Evolutionary conservation across 164 flowering plant species (phyloP), one percentile per base, ranked within the genome.

Genomic region (Amborella trichopoda): DNA sequence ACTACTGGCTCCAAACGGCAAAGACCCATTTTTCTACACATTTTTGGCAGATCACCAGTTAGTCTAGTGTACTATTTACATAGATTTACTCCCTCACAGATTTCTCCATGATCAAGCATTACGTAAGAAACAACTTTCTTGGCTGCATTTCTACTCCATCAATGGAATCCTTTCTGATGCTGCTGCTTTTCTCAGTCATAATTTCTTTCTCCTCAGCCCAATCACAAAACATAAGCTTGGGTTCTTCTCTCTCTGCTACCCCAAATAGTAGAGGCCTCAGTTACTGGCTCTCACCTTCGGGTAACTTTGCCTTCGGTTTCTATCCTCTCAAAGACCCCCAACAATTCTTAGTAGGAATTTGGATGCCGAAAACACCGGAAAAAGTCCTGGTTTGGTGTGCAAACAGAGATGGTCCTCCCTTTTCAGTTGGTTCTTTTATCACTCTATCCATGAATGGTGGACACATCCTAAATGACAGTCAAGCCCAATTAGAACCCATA

Each of bases 241-340:
- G 60, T 23, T 27, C 58, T 10, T 58, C 45, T 44, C 48, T 65
- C 16, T 37, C 65, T 11, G 40, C 65, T 18, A 9, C 6, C 16
- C 4, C n/a, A n/a, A n/a, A n/a, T n/a, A n/a, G n/a, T n/a, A n/a
- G 18, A 0, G 25, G 25, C 19, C 25, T 38, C 39, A 5, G 40
- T 19, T 50, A 47, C 40, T 64, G 73, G 64, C 21, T 10, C 6
- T 69, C 70, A 16, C 53, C 53, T 16, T 69, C 70, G 1, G 65
- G 62, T 17, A 67, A 64, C 1, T 65, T 65, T 24, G 55, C 69
- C 22, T 61, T 68, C 16, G 67, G 72, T 0, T 60, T 68, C 47
- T 58, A 21, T 10, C 54, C 32, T 11, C 41, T 53, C 23, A 42
- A n/a, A n/a, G n/a, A n/a, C n/a, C n/a, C 19, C 22, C 14, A 37